Conservation (phyloP, 2,329 filamentous ascomycete genomes). For the Penicillium sp. region DNA sequence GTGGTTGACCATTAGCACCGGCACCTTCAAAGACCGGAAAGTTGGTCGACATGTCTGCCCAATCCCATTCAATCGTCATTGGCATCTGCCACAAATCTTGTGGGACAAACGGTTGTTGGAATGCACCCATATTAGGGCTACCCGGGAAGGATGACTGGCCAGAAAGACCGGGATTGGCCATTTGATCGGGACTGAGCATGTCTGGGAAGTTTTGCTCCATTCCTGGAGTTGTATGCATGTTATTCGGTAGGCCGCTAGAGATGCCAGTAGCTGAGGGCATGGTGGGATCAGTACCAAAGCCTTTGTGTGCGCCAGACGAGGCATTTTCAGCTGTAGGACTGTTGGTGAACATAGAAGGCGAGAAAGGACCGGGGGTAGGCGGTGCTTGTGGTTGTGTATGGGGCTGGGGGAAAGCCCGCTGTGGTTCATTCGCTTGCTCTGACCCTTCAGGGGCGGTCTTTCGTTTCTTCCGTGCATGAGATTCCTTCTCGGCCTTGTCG, state of each 20-base stretch:
- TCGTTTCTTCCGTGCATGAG: conserved; percentile 72
- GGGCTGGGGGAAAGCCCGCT: conserved; percentile 17
- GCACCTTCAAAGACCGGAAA: conserved; percentile 32
- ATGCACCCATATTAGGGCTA: conserved; percentile 42
- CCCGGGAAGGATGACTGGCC: conserved; percentile 28
- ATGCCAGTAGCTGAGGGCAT: conserved; percentile 22
- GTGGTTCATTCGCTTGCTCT: conserved; percentile 17
- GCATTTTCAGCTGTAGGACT: conserved; percentile 15
- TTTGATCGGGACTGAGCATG: conserved; percentile 34
- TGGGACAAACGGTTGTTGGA: conserved; percentile 82
- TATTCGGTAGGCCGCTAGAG: conserved; percentile 21
- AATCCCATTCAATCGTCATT: conserved; percentile 91
- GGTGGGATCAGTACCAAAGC: conserved; percentile 23
- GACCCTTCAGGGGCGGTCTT: conserved; percentile 60
- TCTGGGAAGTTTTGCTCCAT: conserved; percentile 35
- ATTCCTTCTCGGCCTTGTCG: conserved; percentile 84
- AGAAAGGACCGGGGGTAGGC: conserved; percentile 20
- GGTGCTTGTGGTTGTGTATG: conserved; percentile 23
- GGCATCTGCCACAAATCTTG: conserved; percentile 94
- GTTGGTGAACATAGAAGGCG: conserved; percentile 23
- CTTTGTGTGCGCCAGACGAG: conserved; percentile 15
- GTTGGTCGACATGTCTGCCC: conserved; percentile 48
- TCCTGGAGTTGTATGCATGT: conserved; percentile 26
- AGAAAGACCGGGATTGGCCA: conserved; percentile 32
- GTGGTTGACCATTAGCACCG: conserved; percentile 20